Evolutionary conservation across 495 filamentous ascomycete genomes (phyloP), one percentile per base, ranked within the genome.

Genomic region (Penicillium ochrochloron): DNA sequence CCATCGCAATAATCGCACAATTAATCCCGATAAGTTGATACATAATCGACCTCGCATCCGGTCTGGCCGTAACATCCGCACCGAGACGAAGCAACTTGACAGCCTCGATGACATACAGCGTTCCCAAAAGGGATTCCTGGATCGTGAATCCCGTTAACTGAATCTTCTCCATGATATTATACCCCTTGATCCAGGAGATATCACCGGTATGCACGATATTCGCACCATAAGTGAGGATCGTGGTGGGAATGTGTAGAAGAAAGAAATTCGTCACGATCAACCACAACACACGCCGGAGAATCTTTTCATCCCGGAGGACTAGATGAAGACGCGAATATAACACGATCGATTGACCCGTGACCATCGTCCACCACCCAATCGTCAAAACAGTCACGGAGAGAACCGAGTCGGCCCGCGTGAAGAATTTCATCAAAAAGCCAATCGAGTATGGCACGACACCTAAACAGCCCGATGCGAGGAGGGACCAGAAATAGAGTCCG

Each of bases 101-200:
- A 11, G 83, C 85, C 59, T 84, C 83, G 70, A 78, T 80, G 2
- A 89, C 78, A 65, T 88, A 89, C 1, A 89, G 63, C 10, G 77
- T 82, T 0, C 86, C 88, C 31, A 89, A 78, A 15, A 85, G 72
- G 31, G 78, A 70, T 62, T 89, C 87, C 67, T 89, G 86, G 7
- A 86, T 59, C 29, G 78, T 83, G 69, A 89, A 86, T 1, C 78
- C 81, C 0, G 80, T 82, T 70, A 88, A 74, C 68, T 88, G 83
- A 29, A 85, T 74, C 57, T 82, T 85, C 63, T 87, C 86, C 73
- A 84, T 82, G 51, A 85, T 74, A 27, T 83, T 80, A 63, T 85
- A 88, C 1, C 77, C 77, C 1, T 64, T 34, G 17, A 82, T 57
- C 68, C 82, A 85, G 6, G 70, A 50, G 15, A 57, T 56, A 0